Conservation (phyloP, 768 basidiomycete genomes). For the Kwoniella europaea region DNA sequence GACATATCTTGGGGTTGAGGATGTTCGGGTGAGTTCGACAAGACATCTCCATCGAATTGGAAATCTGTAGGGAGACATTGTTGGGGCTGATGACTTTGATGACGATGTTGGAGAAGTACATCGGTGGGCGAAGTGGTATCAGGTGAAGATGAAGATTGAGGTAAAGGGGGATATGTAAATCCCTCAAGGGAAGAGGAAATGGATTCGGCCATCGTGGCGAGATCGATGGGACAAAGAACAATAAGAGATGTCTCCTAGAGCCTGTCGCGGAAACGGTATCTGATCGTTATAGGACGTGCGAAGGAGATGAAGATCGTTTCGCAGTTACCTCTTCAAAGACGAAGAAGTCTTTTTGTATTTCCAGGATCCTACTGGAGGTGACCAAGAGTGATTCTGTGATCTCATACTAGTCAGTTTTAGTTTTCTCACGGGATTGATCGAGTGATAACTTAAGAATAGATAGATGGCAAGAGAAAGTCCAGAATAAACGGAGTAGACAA, state of each 20-base stretch:
- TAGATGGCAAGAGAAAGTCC: neutral
- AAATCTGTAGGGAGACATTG: slow-evolving; percentile 5
- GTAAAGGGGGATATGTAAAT: slow-evolving; percentile 7
- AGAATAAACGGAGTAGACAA: neutral
- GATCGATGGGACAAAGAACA: neutral
- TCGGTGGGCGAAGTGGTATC: slow-evolving; percentile 2
- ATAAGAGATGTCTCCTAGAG: slow-evolving; percentile 2
- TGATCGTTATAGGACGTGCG: neutral
- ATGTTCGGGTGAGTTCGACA: slow-evolving; percentile 13
- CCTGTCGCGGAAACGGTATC: slow-evolving; percentile 6
- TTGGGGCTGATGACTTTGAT: neutral
- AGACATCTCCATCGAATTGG: slow-evolving; percentile 10
- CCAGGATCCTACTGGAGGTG: neutral
- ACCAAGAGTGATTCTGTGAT: neutral
- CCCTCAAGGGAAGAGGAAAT: neutral
- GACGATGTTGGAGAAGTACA: neutral
- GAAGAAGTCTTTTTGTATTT: slow-evolving; percentile 9
- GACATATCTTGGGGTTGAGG: slow-evolving; percentile 8
- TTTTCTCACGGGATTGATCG: neutral
- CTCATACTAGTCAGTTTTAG: neutral
- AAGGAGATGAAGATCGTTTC: slow-evolving; percentile 2
- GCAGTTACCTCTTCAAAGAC: neutral
- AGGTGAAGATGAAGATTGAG: neutral
- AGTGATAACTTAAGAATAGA: neutral
- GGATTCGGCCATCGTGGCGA: slow-evolving; percentile 1